A percentile compares a stretch with the other conserved stretches of the same genome.
Evolutionary conservation across 75 land plant genomes (phyloP).

Genomic region (Sequoia sempervirens): DNA sequence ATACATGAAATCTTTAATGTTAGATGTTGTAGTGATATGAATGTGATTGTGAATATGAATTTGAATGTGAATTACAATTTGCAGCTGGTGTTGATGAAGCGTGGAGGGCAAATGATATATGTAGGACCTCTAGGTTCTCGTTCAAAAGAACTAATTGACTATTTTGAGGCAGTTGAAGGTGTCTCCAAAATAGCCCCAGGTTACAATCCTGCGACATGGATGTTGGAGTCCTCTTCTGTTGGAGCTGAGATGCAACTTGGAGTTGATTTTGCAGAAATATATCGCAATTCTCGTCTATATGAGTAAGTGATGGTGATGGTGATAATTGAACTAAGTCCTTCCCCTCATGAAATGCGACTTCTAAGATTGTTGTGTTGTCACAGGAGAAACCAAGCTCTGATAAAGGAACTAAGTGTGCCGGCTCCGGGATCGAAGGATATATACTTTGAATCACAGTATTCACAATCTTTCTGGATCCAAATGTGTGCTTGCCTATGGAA

Average conservation of each 20-base stretch:
- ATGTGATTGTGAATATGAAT: neutral
- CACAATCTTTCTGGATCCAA: slow-evolving; percentile 32
- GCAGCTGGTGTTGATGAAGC: slow-evolving; percentile 43
- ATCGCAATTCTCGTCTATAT: slow-evolving; percentile 42
- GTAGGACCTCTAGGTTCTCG: slow-evolving; percentile 39
- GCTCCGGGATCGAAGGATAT: slow-evolving; percentile 33
- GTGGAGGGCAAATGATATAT: slow-evolving; percentile 47
- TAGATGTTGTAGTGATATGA: neutral
- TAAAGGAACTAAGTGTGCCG: slow-evolving; percentile 65
- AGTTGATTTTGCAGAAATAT: slow-evolving; percentile 45
- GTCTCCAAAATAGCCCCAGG: slow-evolving; percentile 25
- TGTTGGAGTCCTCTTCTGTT: slow-evolving; percentile 34
- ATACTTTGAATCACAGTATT: slow-evolving; percentile 22
- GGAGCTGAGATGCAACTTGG: slow-evolving; percentile 11
- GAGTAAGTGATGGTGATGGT: slow-evolving; percentile 20
- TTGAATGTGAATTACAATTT: neutral
- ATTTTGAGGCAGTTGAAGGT: slow-evolving; percentile 39
- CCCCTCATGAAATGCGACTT: too few species aligned
- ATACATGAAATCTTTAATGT: neutral
- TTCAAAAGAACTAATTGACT: slow-evolving; percentile 39
- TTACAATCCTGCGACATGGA: slow-evolving; percentile 58
- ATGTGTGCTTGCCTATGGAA: slow-evolving; percentile 47
- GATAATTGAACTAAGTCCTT: neutral
- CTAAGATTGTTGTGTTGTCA: slow-evolving; percentile 3
- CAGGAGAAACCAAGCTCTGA: slow-evolving; percentile 45